These are phyloP conservation scores for Dactylellina leptospora DNA, from an alignment of 2,329 filamentous ascomycete genomes.

Conservation along the genomic window DNA sequence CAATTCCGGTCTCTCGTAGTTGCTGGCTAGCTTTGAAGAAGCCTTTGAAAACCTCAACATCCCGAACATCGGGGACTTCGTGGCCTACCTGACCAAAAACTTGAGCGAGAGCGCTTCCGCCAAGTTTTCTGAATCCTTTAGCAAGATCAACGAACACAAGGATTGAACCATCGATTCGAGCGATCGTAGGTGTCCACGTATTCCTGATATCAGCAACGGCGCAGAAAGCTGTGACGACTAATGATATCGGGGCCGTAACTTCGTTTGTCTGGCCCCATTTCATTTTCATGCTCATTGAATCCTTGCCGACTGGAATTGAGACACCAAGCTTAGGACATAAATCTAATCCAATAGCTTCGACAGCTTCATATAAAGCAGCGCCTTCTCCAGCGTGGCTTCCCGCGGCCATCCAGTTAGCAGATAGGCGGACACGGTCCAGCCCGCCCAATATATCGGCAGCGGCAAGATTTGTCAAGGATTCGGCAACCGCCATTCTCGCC, in stretches of 20 bases:
- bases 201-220: constrained; percentile 81
- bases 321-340: constrained; percentile 90
- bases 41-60: constrained; percentile 81
- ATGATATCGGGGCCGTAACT: constrained; percentile 88
- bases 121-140: constrained; percentile 79
- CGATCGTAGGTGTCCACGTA: constrained; percentile 93
- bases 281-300: constrained; percentile 99
- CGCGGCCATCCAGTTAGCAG: constrained; percentile 99
- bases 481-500: constrained; percentile 93
- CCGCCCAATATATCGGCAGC: constrained; percentile 78
- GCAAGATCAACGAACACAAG: constrained; percentile 92
- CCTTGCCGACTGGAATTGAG: constrained; percentile 95
- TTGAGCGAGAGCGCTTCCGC: constrained; percentile 90
- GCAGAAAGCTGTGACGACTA: constrained; percentile 90
- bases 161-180: constrained; percentile 83
- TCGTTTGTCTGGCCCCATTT: constrained; percentile 85
- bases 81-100: constrained; percentile 86
- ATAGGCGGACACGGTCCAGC: constrained; percentile 81
- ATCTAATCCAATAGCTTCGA: constrained; percentile 90
- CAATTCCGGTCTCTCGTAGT: constrained; percentile 73
- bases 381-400: constrained; percentile 91
- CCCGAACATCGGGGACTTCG: constrained; percentile 84
- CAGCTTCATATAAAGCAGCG: constrained; percentile 89
- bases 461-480: constrained; percentile 90
- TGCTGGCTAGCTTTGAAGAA: constrained; percentile 86